Evolutionary conservation across 2,329 filamentous ascomycete species (phyloP).

Genomic region (Calycina herbarum): DNA sequence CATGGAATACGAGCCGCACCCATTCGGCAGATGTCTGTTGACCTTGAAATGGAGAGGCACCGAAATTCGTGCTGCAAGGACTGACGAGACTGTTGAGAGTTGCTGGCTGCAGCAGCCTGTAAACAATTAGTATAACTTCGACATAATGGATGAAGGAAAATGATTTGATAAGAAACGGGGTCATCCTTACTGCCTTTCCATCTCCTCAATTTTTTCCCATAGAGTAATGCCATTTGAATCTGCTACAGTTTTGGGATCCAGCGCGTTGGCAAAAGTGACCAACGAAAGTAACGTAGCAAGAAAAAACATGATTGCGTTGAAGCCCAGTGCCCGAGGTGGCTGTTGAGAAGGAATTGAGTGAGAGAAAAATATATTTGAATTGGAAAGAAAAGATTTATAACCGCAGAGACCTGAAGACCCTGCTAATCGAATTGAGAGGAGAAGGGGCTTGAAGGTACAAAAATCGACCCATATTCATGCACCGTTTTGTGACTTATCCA

Average conservation of each 20-base stretch:
- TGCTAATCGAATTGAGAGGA: no score
- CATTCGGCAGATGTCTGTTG: conserved; percentile 49
- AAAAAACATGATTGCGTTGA: background rate
- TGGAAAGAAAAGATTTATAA: background rate
- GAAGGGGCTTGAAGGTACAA: no score
- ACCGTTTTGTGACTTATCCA: no score
- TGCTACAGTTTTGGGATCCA: background rate
- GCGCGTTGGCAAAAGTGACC: background rate
- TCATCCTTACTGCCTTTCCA: conserved; percentile 10
- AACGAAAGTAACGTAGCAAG: background rate
- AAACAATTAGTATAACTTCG: background rate
- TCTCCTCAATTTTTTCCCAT: conserved; percentile 15
- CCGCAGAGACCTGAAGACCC: no score
- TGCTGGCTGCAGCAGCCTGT: conserved; percentile 6
- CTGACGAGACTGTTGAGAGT: conserved; percentile 9
- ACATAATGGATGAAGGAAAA: background rate
- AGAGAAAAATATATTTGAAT: background rate
- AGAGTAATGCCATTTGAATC: conserved; percentile 16
- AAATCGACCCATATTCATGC: no score
- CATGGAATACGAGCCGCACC: conserved; percentile 62
- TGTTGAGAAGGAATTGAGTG: background rate
- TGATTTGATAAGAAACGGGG: background rate
- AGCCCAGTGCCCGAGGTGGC: no score
- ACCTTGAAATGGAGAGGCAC: conserved; percentile 8
- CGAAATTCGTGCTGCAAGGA: conserved; percentile 17